Percentiles rank a stretch among this genome's conserved stretches.
phyloP scores from a whole-genome alignment of 257 asterid species.

The Solanum chiquidenum region DNA sequence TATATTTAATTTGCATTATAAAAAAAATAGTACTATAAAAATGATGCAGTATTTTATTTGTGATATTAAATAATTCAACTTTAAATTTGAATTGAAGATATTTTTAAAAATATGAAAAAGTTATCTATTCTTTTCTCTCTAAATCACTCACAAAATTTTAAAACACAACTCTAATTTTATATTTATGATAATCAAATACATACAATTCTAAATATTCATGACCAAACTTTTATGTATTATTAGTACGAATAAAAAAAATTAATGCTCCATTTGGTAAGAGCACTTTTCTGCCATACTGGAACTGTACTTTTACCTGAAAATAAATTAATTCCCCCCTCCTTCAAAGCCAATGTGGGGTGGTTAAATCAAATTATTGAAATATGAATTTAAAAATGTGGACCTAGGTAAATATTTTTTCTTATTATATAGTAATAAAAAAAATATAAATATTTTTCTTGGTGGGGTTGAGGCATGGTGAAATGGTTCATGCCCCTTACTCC shows the following conservation, averaged over 20 bases:
- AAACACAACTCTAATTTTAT: background rate
- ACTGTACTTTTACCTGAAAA: constrained; percentile 3
- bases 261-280: background rate
- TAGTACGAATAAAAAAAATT: background rate
- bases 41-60: background rate
- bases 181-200: background rate
- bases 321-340: background rate
- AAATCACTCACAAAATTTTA: too few relatives aligned
- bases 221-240: background rate
- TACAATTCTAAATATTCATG: background rate
- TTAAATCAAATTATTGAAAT: background rate
- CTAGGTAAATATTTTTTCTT: background rate
- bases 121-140: too few relatives aligned
- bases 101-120: too few relatives aligned
- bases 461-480: constrained; percentile 17
- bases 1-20: background rate
- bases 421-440: background rate
- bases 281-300: background rate
- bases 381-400: constrained; percentile 29
- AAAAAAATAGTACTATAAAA: background rate
- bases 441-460: background rate
- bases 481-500: constrained; percentile 31
- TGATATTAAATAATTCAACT: background rate
- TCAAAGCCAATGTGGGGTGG: background rate
- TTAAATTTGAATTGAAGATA: too few relatives aligned